Base-by-base conservation (phyloP, 768 basidiomycete genomes). In the Mycena polygramma region DNA sequence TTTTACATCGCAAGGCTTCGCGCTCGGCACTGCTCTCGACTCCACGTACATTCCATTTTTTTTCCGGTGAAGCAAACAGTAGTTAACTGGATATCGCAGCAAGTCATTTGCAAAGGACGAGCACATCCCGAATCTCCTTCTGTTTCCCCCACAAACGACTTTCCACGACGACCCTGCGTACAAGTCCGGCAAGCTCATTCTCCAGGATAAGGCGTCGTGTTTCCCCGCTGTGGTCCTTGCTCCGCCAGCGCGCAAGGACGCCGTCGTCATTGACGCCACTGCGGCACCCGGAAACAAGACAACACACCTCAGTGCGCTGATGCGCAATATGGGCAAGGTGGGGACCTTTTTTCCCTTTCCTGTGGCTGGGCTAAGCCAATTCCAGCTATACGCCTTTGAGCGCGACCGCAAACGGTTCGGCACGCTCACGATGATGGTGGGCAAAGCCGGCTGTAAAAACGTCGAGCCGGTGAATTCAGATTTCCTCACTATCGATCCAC, bases 261-360 rank as follows among this genome's bases (percentile, higher is more conserved):
- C 82, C 63, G 83, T 87, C 55, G 94, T 96, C 37, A 93, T 98
- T 48, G 97, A 99, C 79, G 96, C 95, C 15, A 99, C 96, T 14
- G 93, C 96, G 48, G 98, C 98, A 1, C 98, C 98, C 0, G 98
- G 98, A 0, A 99, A 99, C 82, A 99, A 99, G 82, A 99, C 98
- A 2, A 93, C 96, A 10, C 95, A 97, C 80, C 81, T 99, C 26
- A 93, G 94, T 73, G 95, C 96, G 26, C 82, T 98, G 52, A 95
- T 98, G 93, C 78, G 83, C 20, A 92, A 92, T 73, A 87, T 88
- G 78, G 95, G 96, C 75, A 93, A 91, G 81, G 97, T 95, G 62
- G 70, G 84, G 36, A 53, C 30, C 2, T 30, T 41, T 59, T 43
- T 8, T 22, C 8, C 51, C n/a, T 24, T 14, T 20, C 52, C 24